Conservation (phyloP, 305 asterid genomes). For the Fraxinus paxiana region DNA sequence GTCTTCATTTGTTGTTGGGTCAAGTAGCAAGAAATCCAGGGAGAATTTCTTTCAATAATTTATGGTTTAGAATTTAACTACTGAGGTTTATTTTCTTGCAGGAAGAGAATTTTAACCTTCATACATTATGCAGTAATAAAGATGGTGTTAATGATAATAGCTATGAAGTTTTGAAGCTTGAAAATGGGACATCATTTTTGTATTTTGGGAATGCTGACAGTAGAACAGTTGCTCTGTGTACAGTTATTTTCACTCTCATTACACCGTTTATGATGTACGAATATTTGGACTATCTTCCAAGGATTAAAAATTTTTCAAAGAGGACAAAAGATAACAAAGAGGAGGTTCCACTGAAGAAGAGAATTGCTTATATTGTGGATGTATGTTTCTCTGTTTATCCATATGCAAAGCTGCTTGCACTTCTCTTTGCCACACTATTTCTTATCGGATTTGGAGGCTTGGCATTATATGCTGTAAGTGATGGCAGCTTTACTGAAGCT, state of each 20-base stretch:
- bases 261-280: conserved; percentile 70
- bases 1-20: neutral
- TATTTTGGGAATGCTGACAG: conserved; percentile 42
- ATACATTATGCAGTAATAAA: conserved; percentile 38
- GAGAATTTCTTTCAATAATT: neutral
- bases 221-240: conserved; percentile 66
- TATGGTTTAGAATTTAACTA: conserved; percentile 4
- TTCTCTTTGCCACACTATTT: conserved; percentile 87
- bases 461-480: conserved; percentile 92
- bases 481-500: conserved; percentile 82
- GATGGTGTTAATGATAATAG: conserved; percentile 26
- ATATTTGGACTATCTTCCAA: conserved; percentile 71
- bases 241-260: conserved; percentile 58
- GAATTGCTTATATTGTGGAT: conserved; percentile 84
- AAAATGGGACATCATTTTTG: conserved; percentile 38
- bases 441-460: conserved; percentile 90
- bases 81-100: conserved; percentile 38
- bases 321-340: conserved; percentile 54
- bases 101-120: conserved; percentile 63
- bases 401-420: conserved; percentile 93
- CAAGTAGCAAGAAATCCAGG: neutral
- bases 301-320: conserved; percentile 46
- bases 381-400: conserved; percentile 94
- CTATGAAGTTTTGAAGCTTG: conserved; percentile 34
- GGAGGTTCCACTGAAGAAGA: conserved; percentile 81